Base-by-base conservation (phyloP, 1,139 yeast species). In the Geotrichum histeridarum region DNA sequence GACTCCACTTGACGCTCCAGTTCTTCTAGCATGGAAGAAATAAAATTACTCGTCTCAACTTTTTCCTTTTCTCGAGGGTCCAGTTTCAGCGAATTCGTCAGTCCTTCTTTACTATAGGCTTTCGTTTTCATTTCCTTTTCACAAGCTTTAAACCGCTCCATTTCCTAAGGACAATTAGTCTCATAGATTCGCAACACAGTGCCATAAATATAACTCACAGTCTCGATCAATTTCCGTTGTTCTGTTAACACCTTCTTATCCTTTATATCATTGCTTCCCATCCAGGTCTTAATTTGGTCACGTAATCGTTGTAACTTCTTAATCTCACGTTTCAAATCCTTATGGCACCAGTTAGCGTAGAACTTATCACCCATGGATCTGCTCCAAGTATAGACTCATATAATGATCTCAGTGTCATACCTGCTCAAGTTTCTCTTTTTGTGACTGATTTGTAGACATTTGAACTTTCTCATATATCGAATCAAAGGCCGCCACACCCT, bases 251-350 rank as follows among this genome's bases (percentile, higher is more conserved):
- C 71, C 68, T 88, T 86, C 73, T 90, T 95, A 66, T 93, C 94
- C 70, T 94, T 91, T 53, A 91, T 91, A 60, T 94, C 95, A 64
- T 85, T 86, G 63, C 94, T 95, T 48, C 95, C 82, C 67, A 91
- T 75, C 99, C 99, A 94, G 55, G 88, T 86, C 71, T 94, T 94
- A 62, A 94, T 87, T 72, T 91, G 98, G 71, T 94, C 99, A 69
- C 99, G 81, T 67, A 86, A 83, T 67, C 96, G 82, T 70, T 94
- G 99, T 54, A 94, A 77, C 71, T 90, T 91, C 72, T 94, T 94
- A 70, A 94, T 93, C 70, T 94, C 99, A 65, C 95, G 86, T 76
- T 94, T 94, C 69, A 94, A 75, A 67, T 93, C 99, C 63, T 63
- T 50, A 9, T 9, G n/a, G 8, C n/a, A 17, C 9, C 5, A 9